Percentiles rank a stretch among this genome's conserved stretches.
Conservation (phyloP, 2,329 filamentous ascomycete genomes). For the Xylariomycetidae sp. region DNA sequence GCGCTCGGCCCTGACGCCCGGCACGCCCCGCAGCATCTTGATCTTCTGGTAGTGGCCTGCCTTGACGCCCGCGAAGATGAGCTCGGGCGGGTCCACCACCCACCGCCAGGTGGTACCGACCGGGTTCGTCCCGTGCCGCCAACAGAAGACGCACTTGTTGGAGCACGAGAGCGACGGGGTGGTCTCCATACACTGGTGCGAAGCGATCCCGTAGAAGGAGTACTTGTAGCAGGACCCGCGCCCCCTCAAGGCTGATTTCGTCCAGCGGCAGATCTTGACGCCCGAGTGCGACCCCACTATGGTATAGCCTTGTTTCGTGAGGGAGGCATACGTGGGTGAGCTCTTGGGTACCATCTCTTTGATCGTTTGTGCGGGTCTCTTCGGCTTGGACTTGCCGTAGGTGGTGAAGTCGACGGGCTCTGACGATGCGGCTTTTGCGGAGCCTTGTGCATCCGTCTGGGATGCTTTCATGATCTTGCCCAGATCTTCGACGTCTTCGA, state of each 20-base stretch:
- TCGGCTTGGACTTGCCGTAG: constrained; percentile 49
- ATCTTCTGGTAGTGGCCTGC: constrained; percentile 95
- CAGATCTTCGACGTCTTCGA: constrained; percentile 84
- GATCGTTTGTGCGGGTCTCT: constrained; percentile 39
- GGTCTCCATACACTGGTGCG: constrained; percentile 97
- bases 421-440: constrained; percentile 37
- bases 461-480: constrained; percentile 58
- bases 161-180: constrained; percentile 93
- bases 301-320: constrained; percentile 95
- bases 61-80: constrained; percentile 88
- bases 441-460: constrained; percentile 26
- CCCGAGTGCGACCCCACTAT: constrained; percentile 95
- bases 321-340: constrained; percentile 80
- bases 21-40: constrained; percentile 92
- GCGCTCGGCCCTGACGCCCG: constrained; percentile 84
- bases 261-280: constrained; percentile 98
- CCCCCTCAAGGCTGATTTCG: constrained; percentile 89
- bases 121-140: constrained; percentile 95
- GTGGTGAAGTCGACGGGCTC: constrained; percentile 81
- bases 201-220: constrained; percentile 94
- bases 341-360: constrained; percentile 95
- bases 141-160: constrained; percentile 99
- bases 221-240: constrained; percentile 97
- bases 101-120: constrained; percentile 96
- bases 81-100: constrained; percentile 84